These are phyloP conservation scores for Lyophyllum semitale DNA, from an alignment of 768 basidiomycete species.

Conservation along the genomic window DNA sequence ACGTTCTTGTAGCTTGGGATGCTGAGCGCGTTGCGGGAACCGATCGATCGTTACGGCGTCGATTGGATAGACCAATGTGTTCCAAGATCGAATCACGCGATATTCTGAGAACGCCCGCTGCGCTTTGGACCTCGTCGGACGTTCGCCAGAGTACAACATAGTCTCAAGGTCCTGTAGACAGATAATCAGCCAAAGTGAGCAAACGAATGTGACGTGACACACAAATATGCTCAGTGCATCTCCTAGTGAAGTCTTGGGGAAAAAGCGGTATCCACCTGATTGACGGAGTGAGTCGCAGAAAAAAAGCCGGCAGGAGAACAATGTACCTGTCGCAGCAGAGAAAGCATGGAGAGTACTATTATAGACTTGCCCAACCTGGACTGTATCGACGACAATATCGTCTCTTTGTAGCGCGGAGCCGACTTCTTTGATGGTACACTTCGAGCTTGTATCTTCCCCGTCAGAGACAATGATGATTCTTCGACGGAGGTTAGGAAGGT, in stretches of 20 bases:
- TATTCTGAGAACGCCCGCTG: no score
- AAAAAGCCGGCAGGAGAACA: neutral
- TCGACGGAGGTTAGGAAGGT: constrained; percentile 22
- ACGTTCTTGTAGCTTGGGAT: constrained; percentile 18
- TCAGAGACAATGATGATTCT: constrained; percentile 30
- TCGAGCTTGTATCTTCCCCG: constrained; percentile 27
- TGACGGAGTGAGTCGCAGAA: neutral
- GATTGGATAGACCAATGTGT: constrained; percentile 10
- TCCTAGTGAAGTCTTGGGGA: constrained; percentile 24
- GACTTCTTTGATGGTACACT: constrained; percentile 16
- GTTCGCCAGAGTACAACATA: constrained; percentile 27
- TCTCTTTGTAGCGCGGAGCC: constrained; percentile 19
- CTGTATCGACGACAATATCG: constrained; percentile 26
- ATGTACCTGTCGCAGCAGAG: constrained; percentile 28
- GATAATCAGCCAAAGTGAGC: neutral
- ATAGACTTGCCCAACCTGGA: constrained; percentile 23
- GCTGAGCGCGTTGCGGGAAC: constrained; percentile 25
- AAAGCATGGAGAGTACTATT: constrained; percentile 22
- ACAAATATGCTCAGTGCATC: constrained; percentile 33
- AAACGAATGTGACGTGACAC: neutral
- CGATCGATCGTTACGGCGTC: constrained; percentile 25
- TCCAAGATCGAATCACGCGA: no score
- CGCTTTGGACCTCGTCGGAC: constrained; percentile 12
- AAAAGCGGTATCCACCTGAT: constrained; percentile 30
- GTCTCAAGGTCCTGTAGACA: constrained; percentile 29